A percentile compares a stretch with the other conserved stretches of the same genome.
Evolutionary conservation across 441 rosid genomes (phyloP).

Genomic region (Sinapis alba): DNA sequence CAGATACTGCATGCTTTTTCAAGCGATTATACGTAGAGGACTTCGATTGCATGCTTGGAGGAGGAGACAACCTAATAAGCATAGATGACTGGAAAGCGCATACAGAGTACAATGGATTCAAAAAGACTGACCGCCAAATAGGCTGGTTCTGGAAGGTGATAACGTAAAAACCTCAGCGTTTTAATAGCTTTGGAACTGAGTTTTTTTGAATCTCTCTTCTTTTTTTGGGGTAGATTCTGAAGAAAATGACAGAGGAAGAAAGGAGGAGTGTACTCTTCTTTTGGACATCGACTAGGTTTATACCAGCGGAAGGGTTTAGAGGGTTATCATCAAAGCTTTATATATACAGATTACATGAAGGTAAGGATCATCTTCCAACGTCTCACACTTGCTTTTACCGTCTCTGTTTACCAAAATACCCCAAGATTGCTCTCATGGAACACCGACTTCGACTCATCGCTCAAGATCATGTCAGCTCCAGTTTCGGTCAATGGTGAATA

Average conservation of each 20-base stretch:
- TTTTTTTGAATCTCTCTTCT: not conserved
- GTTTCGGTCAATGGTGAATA: constrained; percentile 86
- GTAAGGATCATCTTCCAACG: constrained; percentile 67
- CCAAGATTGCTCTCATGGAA: constrained; percentile 60
- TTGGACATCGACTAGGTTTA: constrained; percentile 90
- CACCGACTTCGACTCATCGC: constrained; percentile 65
- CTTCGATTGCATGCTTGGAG: constrained; percentile 84
- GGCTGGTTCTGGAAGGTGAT: constrained; percentile 93
- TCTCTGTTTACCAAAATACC: constrained; percentile 77
- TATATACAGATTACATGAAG: constrained; percentile 70
- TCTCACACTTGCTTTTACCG: constrained; percentile 96
- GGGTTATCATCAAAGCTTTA: constrained; percentile 77
- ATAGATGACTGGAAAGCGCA: constrained; percentile 87
- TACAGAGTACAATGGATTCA: constrained; percentile 80
- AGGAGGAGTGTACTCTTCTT: constrained; percentile 77
- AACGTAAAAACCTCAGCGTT: not conserved
- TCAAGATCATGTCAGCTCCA: constrained; percentile 88
- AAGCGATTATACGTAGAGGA: constrained; percentile 71
- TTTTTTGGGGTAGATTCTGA: constrained; percentile 56
- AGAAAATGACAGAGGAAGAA: constrained; percentile 72
- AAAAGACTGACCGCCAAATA: constrained; percentile 69
- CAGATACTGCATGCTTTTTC: constrained; percentile 44
- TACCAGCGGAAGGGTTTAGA: constrained; percentile 89
- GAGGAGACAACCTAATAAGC: constrained; percentile 62
- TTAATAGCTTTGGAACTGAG: not conserved